These are phyloP conservation scores for Oryza meyeriana DNA, from an alignment of 176 grass and related monocot species.

Conservation along the genomic window DNA sequence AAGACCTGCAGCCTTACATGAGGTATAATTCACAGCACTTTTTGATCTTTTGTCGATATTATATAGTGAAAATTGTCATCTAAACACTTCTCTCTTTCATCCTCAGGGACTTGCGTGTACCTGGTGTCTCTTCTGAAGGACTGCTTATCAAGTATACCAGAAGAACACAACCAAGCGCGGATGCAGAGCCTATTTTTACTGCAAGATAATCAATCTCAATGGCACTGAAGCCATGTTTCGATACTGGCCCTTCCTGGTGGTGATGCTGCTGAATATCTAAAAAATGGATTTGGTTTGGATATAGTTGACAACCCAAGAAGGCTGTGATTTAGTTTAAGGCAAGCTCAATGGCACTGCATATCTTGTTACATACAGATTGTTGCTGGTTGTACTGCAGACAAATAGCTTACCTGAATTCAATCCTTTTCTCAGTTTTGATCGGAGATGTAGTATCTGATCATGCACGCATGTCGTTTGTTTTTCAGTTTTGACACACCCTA, in stretches of 20 bases:
- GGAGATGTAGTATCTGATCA: not conserved
- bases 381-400: not conserved
- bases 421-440: not conserved
- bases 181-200: slow-evolving; percentile 74
- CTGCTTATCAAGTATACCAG: slow-evolving; percentile 95
- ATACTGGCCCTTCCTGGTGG: not conserved
- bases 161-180: slow-evolving; percentile 70
- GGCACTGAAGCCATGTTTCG: not conserved
- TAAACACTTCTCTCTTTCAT: not conserved
- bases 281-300: slow-evolving; percentile 16
- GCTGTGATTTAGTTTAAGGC: not conserved
- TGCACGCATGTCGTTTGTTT: not conserved
- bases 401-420: not conserved
- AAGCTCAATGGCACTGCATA: not conserved
- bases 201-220: slow-evolving; percentile 55
- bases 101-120: slow-evolving; percentile 63
- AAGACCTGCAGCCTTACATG: slow-evolving; percentile 85
- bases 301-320: not conserved
- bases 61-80: not conserved
- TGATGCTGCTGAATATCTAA: not conserved
- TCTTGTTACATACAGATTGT: not conserved
- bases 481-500: not conserved
- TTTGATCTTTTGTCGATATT: not conserved
- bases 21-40: slow-evolving; percentile 39
- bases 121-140: slow-evolving; percentile 79